These are phyloP conservation scores for Pascua sp. DNA, from an alignment of 1,284 basidiomycete genomes.

Conservation along the genomic window DNA sequence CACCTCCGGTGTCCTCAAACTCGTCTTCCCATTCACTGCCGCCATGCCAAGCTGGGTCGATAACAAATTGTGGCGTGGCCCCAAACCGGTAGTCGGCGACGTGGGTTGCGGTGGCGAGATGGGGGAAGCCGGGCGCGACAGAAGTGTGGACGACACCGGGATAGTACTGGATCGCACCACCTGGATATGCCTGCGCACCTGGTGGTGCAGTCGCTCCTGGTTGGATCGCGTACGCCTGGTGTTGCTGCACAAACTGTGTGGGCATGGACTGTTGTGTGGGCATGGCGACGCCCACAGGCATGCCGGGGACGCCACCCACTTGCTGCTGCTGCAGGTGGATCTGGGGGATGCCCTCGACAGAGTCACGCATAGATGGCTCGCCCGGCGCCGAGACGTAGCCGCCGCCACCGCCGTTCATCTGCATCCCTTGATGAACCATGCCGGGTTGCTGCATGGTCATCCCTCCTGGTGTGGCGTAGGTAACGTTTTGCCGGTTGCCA, in stretches of 20 bases:
- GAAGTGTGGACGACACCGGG: background rate
- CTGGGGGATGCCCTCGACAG: constrained; percentile 21
- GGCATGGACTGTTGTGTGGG: no score
- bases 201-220: background rate
- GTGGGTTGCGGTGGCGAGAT: constrained; percentile 10
- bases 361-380: constrained; percentile 19
- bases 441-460: background rate
- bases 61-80: constrained; percentile 6
- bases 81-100: constrained; percentile 18
- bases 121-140: constrained; percentile 1
- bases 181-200: background rate
- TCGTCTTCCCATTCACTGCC: constrained; percentile 27
- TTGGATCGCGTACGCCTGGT: no score
- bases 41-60: constrained; percentile 13
- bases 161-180: constrained; percentile 10
- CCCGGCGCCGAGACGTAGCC: background rate
- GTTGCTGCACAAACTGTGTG: no score
- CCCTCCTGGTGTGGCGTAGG: background rate
- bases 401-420: background rate
- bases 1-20: constrained; percentile 19
- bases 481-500: constrained; percentile 2
- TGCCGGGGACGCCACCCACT: background rate
- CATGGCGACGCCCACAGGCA: constrained; percentile 1
- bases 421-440: background rate
- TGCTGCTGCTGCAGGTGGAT: constrained; percentile 16